phyloP scores from a whole-genome alignment of 2,329 filamentous ascomycete genomes.

The Capronia americana region DNA sequence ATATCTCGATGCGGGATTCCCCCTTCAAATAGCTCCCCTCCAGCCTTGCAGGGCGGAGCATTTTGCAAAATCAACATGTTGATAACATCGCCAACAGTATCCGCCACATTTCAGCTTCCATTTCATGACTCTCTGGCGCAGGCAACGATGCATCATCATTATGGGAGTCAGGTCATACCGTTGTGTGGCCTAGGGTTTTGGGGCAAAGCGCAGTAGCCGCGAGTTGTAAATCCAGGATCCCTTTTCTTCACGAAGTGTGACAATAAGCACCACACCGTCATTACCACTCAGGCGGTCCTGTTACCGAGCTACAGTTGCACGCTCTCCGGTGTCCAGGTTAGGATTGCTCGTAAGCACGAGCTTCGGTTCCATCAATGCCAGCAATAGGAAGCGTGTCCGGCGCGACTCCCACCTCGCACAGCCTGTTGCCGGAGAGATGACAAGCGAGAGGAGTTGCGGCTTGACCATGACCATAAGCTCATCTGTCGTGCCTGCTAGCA shows the following conservation, averaged over 20 bases:
- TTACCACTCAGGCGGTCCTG: not conserved
- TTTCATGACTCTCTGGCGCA: not conserved
- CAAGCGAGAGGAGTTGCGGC: not conserved
- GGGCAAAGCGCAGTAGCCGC: not conserved
- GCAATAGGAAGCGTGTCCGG: not conserved
- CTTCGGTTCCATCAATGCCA: not conserved
- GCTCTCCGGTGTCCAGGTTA: not conserved
- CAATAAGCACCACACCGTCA: not conserved
- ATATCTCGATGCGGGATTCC: not conserved
- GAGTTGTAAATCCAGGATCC: not conserved
- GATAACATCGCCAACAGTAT: not conserved
- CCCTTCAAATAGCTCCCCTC: not conserved
- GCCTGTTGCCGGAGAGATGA: not conserved
- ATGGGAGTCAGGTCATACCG: not conserved
- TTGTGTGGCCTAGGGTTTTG: not conserved
- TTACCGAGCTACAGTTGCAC: not conserved
- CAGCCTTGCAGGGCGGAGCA: not conserved
- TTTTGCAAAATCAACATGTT: conserved; percentile 1
- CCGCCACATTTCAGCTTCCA: not conserved
- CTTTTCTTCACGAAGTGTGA: not conserved
- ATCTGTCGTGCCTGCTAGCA: not conserved
- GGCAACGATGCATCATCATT: not conserved
- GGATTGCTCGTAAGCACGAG: not conserved
- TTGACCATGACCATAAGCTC: not conserved
- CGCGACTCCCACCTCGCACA: not conserved